These are phyloP conservation scores for Macrotyloma uniflorum DNA, from an alignment of 306 rosid species.

Conservation along the genomic window DNA sequence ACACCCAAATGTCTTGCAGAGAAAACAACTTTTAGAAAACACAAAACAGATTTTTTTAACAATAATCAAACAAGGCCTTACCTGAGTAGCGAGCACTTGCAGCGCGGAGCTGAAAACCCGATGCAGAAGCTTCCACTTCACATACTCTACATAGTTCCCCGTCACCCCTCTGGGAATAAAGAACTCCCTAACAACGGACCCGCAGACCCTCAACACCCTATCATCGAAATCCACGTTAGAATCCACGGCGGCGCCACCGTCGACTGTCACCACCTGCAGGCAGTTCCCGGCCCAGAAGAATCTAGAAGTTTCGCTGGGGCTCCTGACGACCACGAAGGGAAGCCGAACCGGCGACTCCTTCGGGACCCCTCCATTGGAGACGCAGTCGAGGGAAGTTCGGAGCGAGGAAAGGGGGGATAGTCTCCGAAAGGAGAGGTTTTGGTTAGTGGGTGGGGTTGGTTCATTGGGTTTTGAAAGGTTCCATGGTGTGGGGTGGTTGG, in stretches of 20 bases:
- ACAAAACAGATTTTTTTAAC: not conserved
- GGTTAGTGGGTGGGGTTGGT: conserved; percentile 25
- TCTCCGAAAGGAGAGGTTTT: conserved; percentile 37
- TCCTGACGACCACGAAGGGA: conserved; percentile 67
- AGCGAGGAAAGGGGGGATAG: conserved; percentile 45
- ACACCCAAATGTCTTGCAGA: not conserved
- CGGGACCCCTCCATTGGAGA: conserved; percentile 53
- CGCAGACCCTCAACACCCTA: conserved; percentile 38
- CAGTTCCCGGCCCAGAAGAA: conserved; percentile 72
- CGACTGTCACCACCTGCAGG: conserved; percentile 64
- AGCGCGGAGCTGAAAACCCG: conserved; percentile 93
- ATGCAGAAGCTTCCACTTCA: conserved; percentile 88
- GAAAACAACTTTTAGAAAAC: not conserved
- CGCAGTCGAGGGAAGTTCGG: conserved; percentile 55
- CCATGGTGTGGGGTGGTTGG: conserved; percentile 54
- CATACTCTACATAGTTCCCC: conserved; percentile 62
- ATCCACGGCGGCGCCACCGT: conserved; percentile 32
- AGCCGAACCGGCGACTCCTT: conserved; percentile 46
- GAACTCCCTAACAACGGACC: conserved; percentile 55
- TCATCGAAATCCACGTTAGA: conserved; percentile 41
- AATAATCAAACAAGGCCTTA: conserved; percentile 9
- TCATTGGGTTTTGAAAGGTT: conserved; percentile 33
- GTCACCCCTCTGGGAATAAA: conserved; percentile 71
- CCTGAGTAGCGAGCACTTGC: conserved; percentile 96
- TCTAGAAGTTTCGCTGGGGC: conserved; percentile 67